These are phyloP conservation scores for Triangularia verruculosa DNA, from an alignment of 2,329 filamentous ascomycete species.

Conservation along the genomic window DNA sequence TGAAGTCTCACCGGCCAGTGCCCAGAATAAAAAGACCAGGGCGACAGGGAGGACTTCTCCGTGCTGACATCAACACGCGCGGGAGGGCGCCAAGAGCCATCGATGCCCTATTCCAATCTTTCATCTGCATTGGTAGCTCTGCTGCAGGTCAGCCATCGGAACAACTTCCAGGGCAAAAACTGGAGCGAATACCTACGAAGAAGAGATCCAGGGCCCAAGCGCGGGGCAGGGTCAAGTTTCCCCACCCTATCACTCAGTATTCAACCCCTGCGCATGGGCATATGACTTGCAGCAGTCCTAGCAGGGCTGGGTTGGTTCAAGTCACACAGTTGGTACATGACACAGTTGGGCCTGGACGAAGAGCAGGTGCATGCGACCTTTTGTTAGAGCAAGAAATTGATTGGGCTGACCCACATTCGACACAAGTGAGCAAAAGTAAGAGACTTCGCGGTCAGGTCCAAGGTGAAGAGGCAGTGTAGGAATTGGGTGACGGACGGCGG, in stretches of 20 bases:
- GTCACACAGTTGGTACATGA: constrained; percentile 11
- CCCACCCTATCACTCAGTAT: constrained; percentile 13
- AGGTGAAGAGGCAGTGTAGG: neutral
- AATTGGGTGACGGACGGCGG: neutral
- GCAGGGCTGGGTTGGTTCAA: constrained; percentile 1
- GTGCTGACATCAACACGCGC: constrained; percentile 2
- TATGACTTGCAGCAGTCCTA: constrained; percentile 24
- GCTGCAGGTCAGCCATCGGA: constrained; percentile 7
- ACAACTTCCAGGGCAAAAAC: neutral
- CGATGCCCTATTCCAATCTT: constrained; percentile 9
- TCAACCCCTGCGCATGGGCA: constrained; percentile 13
- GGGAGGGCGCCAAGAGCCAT: neutral
- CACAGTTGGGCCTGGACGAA: constrained; percentile 19
- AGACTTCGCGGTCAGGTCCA: neutral
- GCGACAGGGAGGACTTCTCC: neutral
- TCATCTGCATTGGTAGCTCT: neutral
- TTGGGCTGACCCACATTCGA: neutral
- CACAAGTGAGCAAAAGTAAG: neutral
- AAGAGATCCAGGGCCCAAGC: constrained; percentile 3
- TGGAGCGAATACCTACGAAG: neutral
- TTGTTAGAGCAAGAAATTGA: neutral
- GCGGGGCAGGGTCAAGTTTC: constrained; percentile 1
- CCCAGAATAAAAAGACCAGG: neutral
- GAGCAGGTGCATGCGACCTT: neutral
- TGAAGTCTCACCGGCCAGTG: neutral